phyloP scores from a whole-genome alignment of 1,139 yeast species.

The Eremothecium sinecaudum region DNA sequence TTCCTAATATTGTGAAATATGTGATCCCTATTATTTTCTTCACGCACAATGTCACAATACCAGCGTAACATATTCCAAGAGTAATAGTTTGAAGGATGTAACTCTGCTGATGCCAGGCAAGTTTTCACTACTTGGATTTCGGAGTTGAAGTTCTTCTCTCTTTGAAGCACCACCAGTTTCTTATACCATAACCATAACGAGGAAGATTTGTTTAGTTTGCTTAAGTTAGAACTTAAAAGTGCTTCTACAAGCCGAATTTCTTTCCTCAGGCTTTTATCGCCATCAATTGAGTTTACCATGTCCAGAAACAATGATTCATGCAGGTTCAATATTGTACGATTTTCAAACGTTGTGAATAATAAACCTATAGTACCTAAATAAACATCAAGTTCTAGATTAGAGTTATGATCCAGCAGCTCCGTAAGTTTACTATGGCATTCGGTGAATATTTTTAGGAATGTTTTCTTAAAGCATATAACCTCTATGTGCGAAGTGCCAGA shows the following conservation, averaged over 20 bases:
- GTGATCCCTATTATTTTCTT: not conserved
- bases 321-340: slow-evolving; percentile 30
- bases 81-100: slow-evolving; percentile 39
- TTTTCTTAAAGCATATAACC: slow-evolving; percentile 27
- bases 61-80: slow-evolving; percentile 36
- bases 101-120: slow-evolving; percentile 23
- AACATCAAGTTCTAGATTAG: slow-evolving; percentile 2
- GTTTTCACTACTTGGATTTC: slow-evolving; percentile 9
- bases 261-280: slow-evolving; percentile 1
- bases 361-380: slow-evolving; percentile 31
- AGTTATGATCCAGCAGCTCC: not conserved
- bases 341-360: slow-evolving; percentile 35
- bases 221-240: slow-evolving; percentile 32
- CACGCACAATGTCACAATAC: slow-evolving; percentile 20
- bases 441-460: slow-evolving; percentile 23
- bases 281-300: slow-evolving; percentile 5
- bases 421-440: slow-evolving; percentile 24
- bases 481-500: slow-evolving; percentile 18
- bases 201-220: slow-evolving; percentile 38
- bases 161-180: slow-evolving; percentile 21
- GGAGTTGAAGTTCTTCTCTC: slow-evolving; percentile 1
- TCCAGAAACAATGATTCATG: slow-evolving; percentile 23
- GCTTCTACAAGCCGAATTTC: slow-evolving; percentile 27
- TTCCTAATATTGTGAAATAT: slow-evolving; percentile 14
- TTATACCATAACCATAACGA: slow-evolving; percentile 35